phyloP scores from a whole-genome alignment of 495 filamentous ascomycete species.

The Letharia lupina region DNA sequence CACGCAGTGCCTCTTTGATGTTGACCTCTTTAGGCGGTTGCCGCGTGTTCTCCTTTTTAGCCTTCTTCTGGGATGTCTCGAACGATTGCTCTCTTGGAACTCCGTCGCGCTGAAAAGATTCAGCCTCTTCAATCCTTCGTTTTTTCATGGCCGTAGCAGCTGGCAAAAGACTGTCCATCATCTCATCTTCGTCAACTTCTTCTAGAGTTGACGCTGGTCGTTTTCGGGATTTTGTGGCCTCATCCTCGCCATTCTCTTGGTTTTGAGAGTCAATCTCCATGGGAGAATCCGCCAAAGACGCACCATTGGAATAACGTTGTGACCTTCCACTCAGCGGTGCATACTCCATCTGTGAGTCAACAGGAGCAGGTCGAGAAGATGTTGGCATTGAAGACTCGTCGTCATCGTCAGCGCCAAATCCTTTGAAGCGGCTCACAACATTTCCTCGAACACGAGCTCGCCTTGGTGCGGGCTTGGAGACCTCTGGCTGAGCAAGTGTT shows the following conservation, averaged over 20 bases:
- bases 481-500: slow-evolving; percentile 7
- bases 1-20: slow-evolving; percentile 58
- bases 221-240: slow-evolving; percentile 25
- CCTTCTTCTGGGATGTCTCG: slow-evolving; percentile 25
- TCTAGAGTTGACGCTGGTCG: slow-evolving; percentile 26
- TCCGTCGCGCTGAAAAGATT: slow-evolving; percentile 30
- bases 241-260: slow-evolving; percentile 15
- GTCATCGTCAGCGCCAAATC: slow-evolving; percentile 55
- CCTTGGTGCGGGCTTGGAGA: slow-evolving; percentile 3
- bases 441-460: slow-evolving; percentile 28
- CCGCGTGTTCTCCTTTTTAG: slow-evolving; percentile 28
- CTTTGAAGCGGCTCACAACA: slow-evolving; percentile 59
- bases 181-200: slow-evolving; percentile 42
- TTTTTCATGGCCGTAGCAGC: slow-evolving; percentile 66
- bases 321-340: slow-evolving; percentile 8
- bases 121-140: slow-evolving; percentile 46
- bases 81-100: slow-evolving; percentile 20
- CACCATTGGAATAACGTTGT: slow-evolving; percentile 9
- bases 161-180: slow-evolving; percentile 59
- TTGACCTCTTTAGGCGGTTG: slow-evolving; percentile 55
- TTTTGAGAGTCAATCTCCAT: slow-evolving; percentile 34
- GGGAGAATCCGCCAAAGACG: slow-evolving; percentile 28
- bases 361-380: slow-evolving; percentile 7
- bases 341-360: slow-evolving; percentile 14
- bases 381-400: slow-evolving; percentile 27